Evolutionary conservation across 2,329 filamentous ascomycete genomes (phyloP).

Genomic region (Gnomoniopsis smithogilvyi): DNA sequence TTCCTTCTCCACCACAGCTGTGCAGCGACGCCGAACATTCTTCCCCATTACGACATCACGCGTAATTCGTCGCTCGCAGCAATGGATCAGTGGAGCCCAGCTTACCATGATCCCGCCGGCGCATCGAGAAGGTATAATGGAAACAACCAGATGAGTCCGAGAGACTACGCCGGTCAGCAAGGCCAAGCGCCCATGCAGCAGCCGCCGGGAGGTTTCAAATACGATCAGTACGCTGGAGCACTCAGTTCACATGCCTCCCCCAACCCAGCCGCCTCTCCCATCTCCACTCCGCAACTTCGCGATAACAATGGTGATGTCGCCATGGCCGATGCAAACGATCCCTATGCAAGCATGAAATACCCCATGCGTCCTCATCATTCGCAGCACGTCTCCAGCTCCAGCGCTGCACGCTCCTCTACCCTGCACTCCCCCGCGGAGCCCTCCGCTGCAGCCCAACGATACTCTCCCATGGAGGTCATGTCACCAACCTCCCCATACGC

Average conservation of each 20-base stretch:
- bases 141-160: constrained; percentile 28
- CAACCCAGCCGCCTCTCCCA: constrained; percentile 55
- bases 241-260: constrained; percentile 33
- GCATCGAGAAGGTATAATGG: constrained; percentile 64
- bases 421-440: constrained; percentile 74
- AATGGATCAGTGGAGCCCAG: constrained; percentile 61
- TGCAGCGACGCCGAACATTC: constrained; percentile 11
- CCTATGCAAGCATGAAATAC: constrained; percentile 84
- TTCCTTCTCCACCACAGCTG: background rate
- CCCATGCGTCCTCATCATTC: constrained; percentile 75
- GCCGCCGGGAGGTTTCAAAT: constrained; percentile 60
- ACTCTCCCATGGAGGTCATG: constrained; percentile 91
- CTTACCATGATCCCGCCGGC: constrained; percentile 62
- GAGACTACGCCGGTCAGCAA: constrained; percentile 22
- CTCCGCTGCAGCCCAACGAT: constrained; percentile 82
- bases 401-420: constrained; percentile 45
- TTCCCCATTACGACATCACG: constrained; percentile 12
- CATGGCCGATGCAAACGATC: constrained; percentile 84
- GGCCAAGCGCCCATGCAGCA: constrained; percentile 38
- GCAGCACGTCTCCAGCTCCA: constrained; percentile 59
- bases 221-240: constrained; percentile 61
- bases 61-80: constrained; percentile 20
- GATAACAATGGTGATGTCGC: constrained; percentile 73
- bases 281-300: constrained; percentile 57
- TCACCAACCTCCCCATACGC: constrained; percentile 79